These are phyloP conservation scores for Exophiala bonariae DNA, from an alignment of 2,329 filamentous ascomycete genomes.

Conservation along the genomic window DNA sequence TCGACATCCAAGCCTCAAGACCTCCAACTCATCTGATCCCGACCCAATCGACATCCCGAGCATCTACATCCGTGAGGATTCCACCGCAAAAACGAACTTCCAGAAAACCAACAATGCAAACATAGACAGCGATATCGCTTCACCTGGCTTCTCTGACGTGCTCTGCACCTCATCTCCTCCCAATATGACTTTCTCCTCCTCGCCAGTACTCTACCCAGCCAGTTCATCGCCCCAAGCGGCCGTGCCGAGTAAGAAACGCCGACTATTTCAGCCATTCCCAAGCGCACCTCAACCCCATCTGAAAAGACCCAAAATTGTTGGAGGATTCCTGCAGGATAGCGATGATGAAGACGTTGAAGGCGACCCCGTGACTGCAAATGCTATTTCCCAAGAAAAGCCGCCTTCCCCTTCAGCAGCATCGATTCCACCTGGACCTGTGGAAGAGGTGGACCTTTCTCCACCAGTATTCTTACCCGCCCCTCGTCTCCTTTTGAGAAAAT, in stretches of 20 bases:
- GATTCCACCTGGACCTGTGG: too few relatives aligned
- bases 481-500: constrained; percentile 19
- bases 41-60: too few relatives aligned
- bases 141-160: too few relatives aligned
- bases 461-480: constrained; percentile 6
- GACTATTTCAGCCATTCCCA: constrained; percentile 32
- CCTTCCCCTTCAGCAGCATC: too few relatives aligned
- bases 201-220: constrained; percentile 37
- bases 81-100: background rate
- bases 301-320: constrained; percentile 43
- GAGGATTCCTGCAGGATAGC: constrained; percentile 43
- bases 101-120: background rate
- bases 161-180: constrained; percentile 20
- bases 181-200: constrained; percentile 45
- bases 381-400: too few relatives aligned
- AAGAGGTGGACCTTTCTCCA: too few relatives aligned
- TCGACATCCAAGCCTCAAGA: too few relatives aligned
- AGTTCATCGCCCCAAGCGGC: constrained; percentile 36
- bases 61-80: too few relatives aligned
- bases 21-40: too few relatives aligned
- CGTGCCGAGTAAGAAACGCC: constrained; percentile 39
- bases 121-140: too few relatives aligned
- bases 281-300: constrained; percentile 29
- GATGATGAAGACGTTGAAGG: constrained; percentile 39
- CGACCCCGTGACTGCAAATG: too few relatives aligned